Base-by-base conservation (phyloP, 345 rosid species). In the Citrus glauca region DNA sequence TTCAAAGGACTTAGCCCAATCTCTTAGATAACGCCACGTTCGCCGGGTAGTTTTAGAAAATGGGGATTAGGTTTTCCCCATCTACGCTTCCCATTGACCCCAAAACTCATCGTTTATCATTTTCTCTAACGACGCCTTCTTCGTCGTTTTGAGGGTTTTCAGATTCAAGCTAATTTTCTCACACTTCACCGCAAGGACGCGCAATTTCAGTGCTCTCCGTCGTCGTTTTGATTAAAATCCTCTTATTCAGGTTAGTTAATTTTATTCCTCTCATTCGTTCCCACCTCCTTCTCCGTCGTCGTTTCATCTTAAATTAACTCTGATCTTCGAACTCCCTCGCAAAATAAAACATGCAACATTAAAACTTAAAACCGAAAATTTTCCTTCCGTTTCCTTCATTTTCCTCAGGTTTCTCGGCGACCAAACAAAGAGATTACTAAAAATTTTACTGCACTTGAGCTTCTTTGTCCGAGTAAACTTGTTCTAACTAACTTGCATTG, bases 91-190 rank as follows among this genome's bases (percentile, higher is more conserved):
- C 1, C 7, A 25, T 45, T 24, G 32, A 28, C 27, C 62, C 63
- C 63, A 65, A 75, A 75, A 75, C 78, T 75, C 78, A 75, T 64
- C 71, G 78, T 75, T 75, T 74, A 61, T 62, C 77, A 74, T 61
- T 65, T 22, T 32, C 71, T 74, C 48, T 65, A 84, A 87, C 91
- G 91, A 87, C 90, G 84, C 81, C 50, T 67, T 75, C 82, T 69
- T 78, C 86, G 91, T 88, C 91, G 91, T 88, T 88, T 88, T 88
- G 90, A 79, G 85, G 81, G 87, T 73, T 80, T 70, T 69, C 70
- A 68, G 83, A 72, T 83, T 79, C 32, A 53, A 17, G 40, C 76
- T 53, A 50, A 30, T 16, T 50, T 71, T 76, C 80, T 71, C 77
- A 48, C 69, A 67, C 69, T 64, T 72, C 67, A 25, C 72, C 69